Conservation (phyloP, 805 yeast genomes). For the Saccharomycopsis selenospora region DNA sequence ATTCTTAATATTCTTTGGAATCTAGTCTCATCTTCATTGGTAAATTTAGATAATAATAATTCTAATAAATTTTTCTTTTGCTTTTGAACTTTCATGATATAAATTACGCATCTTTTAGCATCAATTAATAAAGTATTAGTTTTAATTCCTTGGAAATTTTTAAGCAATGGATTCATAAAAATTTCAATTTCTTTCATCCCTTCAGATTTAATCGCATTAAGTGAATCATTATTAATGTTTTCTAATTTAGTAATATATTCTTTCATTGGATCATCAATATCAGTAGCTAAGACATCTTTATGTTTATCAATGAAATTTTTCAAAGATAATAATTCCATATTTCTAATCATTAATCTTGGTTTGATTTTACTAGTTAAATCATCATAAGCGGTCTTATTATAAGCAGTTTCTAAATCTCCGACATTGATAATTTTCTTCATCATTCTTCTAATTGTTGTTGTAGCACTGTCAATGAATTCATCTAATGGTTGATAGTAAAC, state of each 20-base stretch:
- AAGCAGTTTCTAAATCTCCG: slow-evolving; percentile 51
- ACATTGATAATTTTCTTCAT: slow-evolving; percentile 46
- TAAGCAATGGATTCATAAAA: slow-evolving; percentile 36
- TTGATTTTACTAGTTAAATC: slow-evolving; percentile 48
- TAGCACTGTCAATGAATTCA: slow-evolving; percentile 55
- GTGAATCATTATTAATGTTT: background rate
- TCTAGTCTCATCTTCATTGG: slow-evolving; percentile 58
- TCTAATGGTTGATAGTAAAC: slow-evolving; percentile 73
- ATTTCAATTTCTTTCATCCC: slow-evolving; percentile 34
- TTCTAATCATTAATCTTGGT: slow-evolving; percentile 39
- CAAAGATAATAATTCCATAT: slow-evolving; percentile 38
- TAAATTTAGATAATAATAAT: slow-evolving; percentile 58
- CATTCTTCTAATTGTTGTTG: slow-evolving; percentile 39
- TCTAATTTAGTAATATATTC: slow-evolving; percentile 13
- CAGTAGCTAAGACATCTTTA: slow-evolving; percentile 38
- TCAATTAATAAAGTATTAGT: slow-evolving; percentile 56
- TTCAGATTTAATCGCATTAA: slow-evolving; percentile 22
- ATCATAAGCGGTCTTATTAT: slow-evolving; percentile 56
- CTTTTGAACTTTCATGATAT: slow-evolving; percentile 75
- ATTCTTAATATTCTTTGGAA: slow-evolving; percentile 49
- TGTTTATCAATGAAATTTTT: slow-evolving; percentile 37
- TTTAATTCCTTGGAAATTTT: slow-evolving; percentile 48
- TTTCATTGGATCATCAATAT: slow-evolving; percentile 39
- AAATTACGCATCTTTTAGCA: slow-evolving; percentile 74
- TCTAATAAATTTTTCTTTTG: slow-evolving; percentile 59